Percentiles rank a stretch among this genome's conserved stretches.
These are phyloP conservation scores for Lepidopterella palustris DNA, from an alignment of 495 filamentous ascomycete genomes.

Conservation along the genomic window DNA sequence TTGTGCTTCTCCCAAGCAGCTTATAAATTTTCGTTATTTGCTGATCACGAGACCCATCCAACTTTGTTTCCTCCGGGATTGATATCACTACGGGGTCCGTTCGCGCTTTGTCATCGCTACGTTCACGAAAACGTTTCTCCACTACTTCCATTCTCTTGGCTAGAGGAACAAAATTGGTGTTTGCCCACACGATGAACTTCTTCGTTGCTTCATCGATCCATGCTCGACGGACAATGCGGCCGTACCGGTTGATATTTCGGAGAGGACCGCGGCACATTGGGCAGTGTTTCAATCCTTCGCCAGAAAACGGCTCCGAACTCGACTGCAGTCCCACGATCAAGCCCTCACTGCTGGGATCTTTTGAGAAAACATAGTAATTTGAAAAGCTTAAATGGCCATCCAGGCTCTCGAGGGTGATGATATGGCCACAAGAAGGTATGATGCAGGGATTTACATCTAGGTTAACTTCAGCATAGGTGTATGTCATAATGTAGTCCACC, in stretches of 20 bases:
- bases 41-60: not conserved
- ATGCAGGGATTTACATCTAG: constrained; percentile 55
- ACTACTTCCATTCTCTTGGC: constrained; percentile 1
- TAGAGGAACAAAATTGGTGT: constrained; percentile 46
- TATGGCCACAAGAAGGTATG: constrained; percentile 61
- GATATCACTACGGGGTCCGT: not conserved
- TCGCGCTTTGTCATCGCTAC: no score
- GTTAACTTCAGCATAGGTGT: constrained; percentile 51
- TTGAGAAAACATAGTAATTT: constrained; percentile 49
- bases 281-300: constrained; percentile 49
- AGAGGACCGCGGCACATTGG: constrained; percentile 59
- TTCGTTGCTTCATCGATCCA: constrained; percentile 62
- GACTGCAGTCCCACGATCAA: not conserved
- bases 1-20: not conserved
- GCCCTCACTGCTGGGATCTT: not conserved
- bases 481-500: constrained; percentile 50
- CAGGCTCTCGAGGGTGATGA: constrained; percentile 55
- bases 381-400: constrained; percentile 60
- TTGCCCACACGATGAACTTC: constrained; percentile 53
- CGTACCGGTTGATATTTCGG: constrained; percentile 58
- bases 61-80: not conserved
- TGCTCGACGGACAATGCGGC: constrained; percentile 57
- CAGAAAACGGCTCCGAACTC: constrained; percentile 43
- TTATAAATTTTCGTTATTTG: constrained; percentile 10
- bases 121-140: constrained; percentile 21